phyloP scores from a whole-genome alignment of 2,329 filamentous ascomycete genomes.

The Phaeoacremonium minimum region DNA sequence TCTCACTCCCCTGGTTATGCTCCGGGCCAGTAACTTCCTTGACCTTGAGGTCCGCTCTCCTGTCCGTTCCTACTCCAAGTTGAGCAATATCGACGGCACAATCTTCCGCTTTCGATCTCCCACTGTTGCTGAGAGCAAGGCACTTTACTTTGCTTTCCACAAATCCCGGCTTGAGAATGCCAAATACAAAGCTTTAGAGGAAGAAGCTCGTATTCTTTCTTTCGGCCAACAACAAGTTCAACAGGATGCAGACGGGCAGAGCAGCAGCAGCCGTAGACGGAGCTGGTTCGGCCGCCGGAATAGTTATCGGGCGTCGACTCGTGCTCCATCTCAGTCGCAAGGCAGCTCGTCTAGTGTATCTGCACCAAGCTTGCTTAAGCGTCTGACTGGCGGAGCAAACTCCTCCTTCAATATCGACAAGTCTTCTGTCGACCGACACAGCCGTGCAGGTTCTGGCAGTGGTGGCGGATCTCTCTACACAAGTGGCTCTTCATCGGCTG shows the following conservation, averaged over 20 bases:
- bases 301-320: constrained; percentile 58
- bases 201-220: constrained; percentile 66
- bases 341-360: constrained; percentile 64
- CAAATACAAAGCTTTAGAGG: constrained; percentile 69
- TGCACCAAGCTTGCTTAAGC: constrained; percentile 71
- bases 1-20: constrained; percentile 84
- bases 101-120: constrained; percentile 90
- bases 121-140: constrained; percentile 71
- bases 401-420: constrained; percentile 76
- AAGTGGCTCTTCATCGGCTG: constrained; percentile 48
- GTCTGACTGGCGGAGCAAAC: constrained; percentile 67
- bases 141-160: constrained; percentile 83
- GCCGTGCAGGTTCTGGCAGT: constrained; percentile 44
- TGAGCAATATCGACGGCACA: constrained; percentile 58
- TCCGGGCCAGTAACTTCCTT: constrained; percentile 84
- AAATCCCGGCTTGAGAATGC: constrained; percentile 87
- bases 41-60: constrained; percentile 93
- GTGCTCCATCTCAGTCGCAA: constrained; percentile 63
- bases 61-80: constrained; percentile 65
- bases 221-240: constrained; percentile 53
- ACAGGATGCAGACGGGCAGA: constrained; percentile 39
- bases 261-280: constrained; percentile 39
- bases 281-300: constrained; percentile 62
- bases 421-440: constrained; percentile 63
- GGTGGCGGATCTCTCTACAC: constrained; percentile 57